A percentile compares a stretch with the other conserved stretches of the same genome.
phyloP scores from a whole-genome alignment of 169 alveolate genomes.

The Plasmodium malariae region DNA sequence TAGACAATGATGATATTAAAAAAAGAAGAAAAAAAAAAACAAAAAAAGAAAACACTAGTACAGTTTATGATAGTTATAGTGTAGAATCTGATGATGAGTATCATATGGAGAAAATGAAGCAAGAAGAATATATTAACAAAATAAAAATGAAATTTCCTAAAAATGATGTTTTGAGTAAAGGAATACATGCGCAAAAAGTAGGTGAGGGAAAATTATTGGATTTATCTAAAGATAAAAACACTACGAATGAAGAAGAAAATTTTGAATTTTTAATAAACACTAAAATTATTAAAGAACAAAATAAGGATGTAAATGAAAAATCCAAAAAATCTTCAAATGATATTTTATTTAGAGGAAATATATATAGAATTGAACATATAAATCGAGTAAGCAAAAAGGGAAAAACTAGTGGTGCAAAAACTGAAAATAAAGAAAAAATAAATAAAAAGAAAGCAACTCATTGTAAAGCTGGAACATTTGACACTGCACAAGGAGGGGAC shows the following conservation, averaged over 20 bases:
- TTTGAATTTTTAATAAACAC: slow-evolving; percentile 48
- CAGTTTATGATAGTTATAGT: background rate
- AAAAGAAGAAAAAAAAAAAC: background rate
- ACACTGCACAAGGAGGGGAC: background rate
- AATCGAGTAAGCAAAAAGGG: background rate
- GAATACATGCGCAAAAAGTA: background rate
- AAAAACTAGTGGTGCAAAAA: slow-evolving; percentile 24
- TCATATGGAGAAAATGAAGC: background rate
- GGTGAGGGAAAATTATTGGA: background rate
- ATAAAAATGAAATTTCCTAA: background rate
- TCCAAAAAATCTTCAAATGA: slow-evolving; percentile 4
- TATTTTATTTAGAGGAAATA: slow-evolving; percentile 38
- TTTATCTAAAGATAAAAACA: background rate
- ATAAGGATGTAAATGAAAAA: background rate
- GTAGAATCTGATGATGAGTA: background rate
- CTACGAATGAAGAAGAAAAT: background rate
- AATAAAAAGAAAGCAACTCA: background rate
- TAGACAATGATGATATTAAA: background rate
- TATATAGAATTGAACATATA: background rate
- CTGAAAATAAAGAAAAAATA: background rate
- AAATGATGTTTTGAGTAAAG: background rate
- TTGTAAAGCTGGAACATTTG: background rate
- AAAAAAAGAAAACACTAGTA: background rate
- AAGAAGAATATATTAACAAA: slow-evolving; percentile 1
- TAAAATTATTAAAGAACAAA: slow-evolving; percentile 9